Evolutionary conservation across 106 monocot species (phyloP).

Genomic region (Dendrobium nobile): DNA sequence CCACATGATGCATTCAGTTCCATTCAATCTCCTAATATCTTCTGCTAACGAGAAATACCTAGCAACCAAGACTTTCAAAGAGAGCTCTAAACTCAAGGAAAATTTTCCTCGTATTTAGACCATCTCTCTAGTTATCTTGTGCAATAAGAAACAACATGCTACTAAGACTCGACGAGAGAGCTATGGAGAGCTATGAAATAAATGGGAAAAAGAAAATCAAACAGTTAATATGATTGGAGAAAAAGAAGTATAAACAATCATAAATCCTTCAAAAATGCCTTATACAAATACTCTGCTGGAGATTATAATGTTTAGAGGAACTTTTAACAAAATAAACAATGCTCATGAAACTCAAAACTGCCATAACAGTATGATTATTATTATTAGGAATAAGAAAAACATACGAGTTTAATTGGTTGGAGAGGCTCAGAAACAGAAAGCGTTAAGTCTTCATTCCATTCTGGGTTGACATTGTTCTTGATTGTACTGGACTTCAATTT

Average conservation of each 20-base stretch:
- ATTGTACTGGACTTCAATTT: slow-evolving; percentile 75
- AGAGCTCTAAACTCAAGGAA: neutral
- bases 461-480: slow-evolving; percentile 68
- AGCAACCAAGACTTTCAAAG: neutral
- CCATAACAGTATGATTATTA: neutral
- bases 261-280: neutral
- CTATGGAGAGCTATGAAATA: neutral
- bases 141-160: neutral
- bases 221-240: neutral
- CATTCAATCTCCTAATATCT: neutral
- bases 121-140: neutral
- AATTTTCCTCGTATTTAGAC: neutral
- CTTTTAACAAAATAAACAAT: neutral
- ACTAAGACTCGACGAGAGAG: neutral
- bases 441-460: slow-evolving; percentile 71
- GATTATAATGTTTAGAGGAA: neutral
- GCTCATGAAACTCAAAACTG: neutral
- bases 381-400: slow-evolving; percentile 5
- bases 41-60: neutral
- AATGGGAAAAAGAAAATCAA: neutral
- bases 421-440: slow-evolving; percentile 37
- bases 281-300: neutral
- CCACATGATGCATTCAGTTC: neutral
- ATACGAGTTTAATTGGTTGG: slow-evolving; percentile 44
- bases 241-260: neutral